Evolutionary conservation across 208 protist genomes (phyloP), one percentile per base, ranked within the genome.

Genomic region (Crithidia sp.): DNA sequence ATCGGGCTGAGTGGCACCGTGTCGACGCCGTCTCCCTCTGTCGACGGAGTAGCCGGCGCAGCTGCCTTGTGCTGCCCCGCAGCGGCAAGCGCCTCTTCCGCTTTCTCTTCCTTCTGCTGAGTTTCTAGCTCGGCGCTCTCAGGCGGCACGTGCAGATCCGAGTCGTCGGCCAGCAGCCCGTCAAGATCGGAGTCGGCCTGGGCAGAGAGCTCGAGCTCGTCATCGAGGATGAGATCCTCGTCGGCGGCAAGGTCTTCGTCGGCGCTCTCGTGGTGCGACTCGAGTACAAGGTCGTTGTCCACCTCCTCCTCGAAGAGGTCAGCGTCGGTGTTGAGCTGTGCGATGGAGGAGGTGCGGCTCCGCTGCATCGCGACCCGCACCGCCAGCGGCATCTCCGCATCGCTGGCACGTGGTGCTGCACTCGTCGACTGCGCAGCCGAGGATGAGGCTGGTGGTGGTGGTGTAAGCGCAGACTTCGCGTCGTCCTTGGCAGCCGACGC

Each of bases 111-210:
- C 39, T 71, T 67, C 2, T 75, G 75, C 7, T 64, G 54, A 12
- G 53, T 14, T 8, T 76, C 59, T 10, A 47, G 40, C 19, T 52
- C 55, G 3, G 17, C 58, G 47, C 44, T 71, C 40, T 73, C 63
- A 3, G 41, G 19, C 56, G 47, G 65, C 28, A 72, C n/a, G n/a
- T 54, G 50, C 36, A 76, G 37, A 17, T 73, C 70, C n/a, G 61
- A 74, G 58, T 74, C 73, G n/a, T 81, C 58, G 4, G 43, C 39
- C 10, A 78, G 50, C 5, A 67, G 49, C 28, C 76, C 76, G 28
- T 85, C 77, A 55, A 87, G 75, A 52, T 83, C 74, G 36, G 77
- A 81, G 58, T 77, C 69, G 12, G 77, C 79, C 39, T 81, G 49
- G 7, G 63, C 65, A 10, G 64, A 44, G 5, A 76, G 41, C 8